Conservation (phyloP, 2,329 filamentous ascomycete genomes). For the Neofusicoccum kwambonambiense region DNA sequence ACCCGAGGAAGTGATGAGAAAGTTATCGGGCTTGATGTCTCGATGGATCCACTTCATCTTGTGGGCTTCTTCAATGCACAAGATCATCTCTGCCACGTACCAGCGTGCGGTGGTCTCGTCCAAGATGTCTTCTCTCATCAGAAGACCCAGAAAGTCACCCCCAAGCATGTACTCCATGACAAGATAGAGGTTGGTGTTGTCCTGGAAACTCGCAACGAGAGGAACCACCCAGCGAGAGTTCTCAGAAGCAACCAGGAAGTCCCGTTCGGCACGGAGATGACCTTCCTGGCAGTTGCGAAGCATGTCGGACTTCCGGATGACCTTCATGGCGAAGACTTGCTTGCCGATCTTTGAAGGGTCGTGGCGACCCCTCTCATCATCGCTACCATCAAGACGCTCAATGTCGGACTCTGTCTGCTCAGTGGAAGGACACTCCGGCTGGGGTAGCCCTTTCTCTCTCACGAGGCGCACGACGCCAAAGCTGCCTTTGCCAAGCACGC, state of each 20-base stretch:
- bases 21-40: constrained; percentile 97
- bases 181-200: constrained; percentile 78
- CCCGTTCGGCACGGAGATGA: constrained; percentile 84
- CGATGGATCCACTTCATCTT: constrained; percentile 87
- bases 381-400: constrained; percentile 20
- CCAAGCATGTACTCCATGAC: constrained; percentile 99
- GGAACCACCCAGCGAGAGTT: constrained; percentile 90
- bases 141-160: constrained; percentile 83
- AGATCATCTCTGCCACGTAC: constrained; percentile 93
- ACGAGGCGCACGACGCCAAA: constrained; percentile 92
- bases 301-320: constrained; percentile 93
- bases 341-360: constrained; percentile 36
- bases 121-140: constrained; percentile 82
- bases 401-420: constrained; percentile 21
- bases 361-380: background rate
- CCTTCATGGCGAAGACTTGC: constrained; percentile 91
- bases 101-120: constrained; percentile 76
- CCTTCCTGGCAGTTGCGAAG: constrained; percentile 87
- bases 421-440: background rate
- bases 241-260: constrained; percentile 86
- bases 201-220: constrained; percentile 85
- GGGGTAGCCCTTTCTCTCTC: constrained; percentile 54
- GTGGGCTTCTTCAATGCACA: constrained; percentile 92
- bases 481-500: constrained; percentile 86
- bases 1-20: constrained; percentile 81